Evolutionary conservation across 139 green algal genomes (phyloP), one percentile per base, ranked within the genome.

Genomic region (Dunaliella primolecta): DNA sequence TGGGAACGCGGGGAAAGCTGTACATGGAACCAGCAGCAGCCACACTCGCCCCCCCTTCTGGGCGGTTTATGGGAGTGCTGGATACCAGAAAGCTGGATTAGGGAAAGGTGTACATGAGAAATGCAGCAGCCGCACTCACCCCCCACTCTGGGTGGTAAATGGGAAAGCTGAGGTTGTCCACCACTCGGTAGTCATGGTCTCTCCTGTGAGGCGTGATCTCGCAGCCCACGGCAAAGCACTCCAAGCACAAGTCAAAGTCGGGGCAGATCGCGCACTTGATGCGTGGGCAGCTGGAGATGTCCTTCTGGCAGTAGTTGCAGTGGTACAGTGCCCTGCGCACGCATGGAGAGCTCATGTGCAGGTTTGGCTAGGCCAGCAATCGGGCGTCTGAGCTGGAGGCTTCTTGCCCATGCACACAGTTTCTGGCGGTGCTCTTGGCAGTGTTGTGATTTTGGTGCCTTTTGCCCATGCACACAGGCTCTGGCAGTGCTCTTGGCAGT

Each of bases 161-260:
- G 3, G 97, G 96, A 82, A 99, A 99, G 88, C 88, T 94, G 33
- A 99, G 90, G 84, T 96, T 95, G 88, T 98, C 96, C 56, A 99
- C 90, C 1, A 99, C 93, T 20, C 92, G 89, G 86, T 97, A 98
- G 79, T 91, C 90, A 82, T 98, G 95, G 55, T 84, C 83, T 77
- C 84, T 93, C 30, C 91, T 92, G 91, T 99, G 97, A 15, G 92
- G 93, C 1, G 80, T 88, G 15, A 95, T 84, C 84, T 98, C 91
- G 20, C 90, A 91, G n/a, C 96, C 96, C 21, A 97, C 93, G 80
- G 90, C 93, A 90, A 99, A 99, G 91, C 97, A 99, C 80, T 99
- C 94, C 34, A 99, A 79, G 91, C 97, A 99, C 3, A 99, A 90
- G 88, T 99, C 95, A 86, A 98, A 97, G 89, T 98, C 95, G 3